Evolutionary conservation across 1,284 basidiomycete genomes (phyloP), one percentile per base, ranked within the genome.

Genomic region (Sanghuangporus sanghuang): DNA sequence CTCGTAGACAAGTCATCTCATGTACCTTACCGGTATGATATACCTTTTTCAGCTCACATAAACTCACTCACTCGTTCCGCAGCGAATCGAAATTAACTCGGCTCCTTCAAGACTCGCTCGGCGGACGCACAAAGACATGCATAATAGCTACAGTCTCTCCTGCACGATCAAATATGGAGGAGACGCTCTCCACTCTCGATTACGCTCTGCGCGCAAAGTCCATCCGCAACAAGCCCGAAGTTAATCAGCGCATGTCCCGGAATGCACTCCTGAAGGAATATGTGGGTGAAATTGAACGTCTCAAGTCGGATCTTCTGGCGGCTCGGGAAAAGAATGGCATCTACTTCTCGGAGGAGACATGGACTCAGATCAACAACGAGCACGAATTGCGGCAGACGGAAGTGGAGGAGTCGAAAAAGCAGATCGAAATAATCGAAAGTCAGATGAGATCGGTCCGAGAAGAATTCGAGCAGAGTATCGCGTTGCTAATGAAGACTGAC

Each of bases 41-140:
- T 11, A 16, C 38, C 16, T 57, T 38, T 44, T 48, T 39, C 35
- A 52, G 50, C 16, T 16, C 18, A 27, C 6, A n/a, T 35, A 50
- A 55, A 6, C 35, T 56, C 16, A 46, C 39, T 68, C 64, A 56
- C 66, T 50, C 67, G 12, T 50, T 40, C 57, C 53, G 2, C 68
- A 90, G 89, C 9, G 91, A 93, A 75, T 93, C 91, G 16, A 99
- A 99, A 73, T 89, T 99, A 62, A 99, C 97, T 3, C 92, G 97
- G 44, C 83, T 99, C 2, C 82, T 99, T 6, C 96, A 99, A 89
- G 97, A 99, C 75, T 99, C 97, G 16, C 84, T 99, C 5, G 97
- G 97, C n/a, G 97, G 97, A 0, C 85, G 89, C 27, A 99, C 97
- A 7, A 99, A 98, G 78, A 99, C 97, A 0, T 98, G 95, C 72